Evolutionary conservation across 2,329 filamentous ascomycete species (phyloP).

Genomic region (Neofusicoccum kwambonambiense): DNA sequence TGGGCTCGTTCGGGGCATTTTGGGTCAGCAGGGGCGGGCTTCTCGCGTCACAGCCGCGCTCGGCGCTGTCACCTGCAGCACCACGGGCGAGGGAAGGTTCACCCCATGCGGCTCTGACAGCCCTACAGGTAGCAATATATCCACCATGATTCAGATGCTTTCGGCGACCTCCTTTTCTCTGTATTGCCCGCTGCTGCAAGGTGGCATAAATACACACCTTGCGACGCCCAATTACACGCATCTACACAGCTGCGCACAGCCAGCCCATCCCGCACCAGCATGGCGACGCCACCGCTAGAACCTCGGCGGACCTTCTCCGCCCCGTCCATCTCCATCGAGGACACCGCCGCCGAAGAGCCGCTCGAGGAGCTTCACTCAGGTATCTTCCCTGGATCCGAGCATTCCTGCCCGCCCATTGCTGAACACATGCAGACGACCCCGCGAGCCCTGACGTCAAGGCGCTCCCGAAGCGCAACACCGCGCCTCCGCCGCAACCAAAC

Average conservation of each 20-base stretch:
- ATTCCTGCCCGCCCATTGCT: neutral
- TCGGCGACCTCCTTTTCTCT: neutral
- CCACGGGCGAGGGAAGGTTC: neutral
- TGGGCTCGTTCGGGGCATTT: neutral
- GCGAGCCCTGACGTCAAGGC: conserved; percentile 24
- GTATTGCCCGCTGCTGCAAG: neutral
- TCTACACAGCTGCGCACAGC: too few species aligned
- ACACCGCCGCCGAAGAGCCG: conserved; percentile 26
- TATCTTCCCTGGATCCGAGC: neutral
- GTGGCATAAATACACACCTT: neutral
- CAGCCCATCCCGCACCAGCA: neutral
- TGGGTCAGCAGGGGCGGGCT: conserved; percentile 8
- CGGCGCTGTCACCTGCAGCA: conserved; percentile 11
- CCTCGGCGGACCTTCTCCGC: conserved; percentile 17
- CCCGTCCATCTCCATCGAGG: conserved; percentile 36
- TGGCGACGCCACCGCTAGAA: conserved; percentile 3
- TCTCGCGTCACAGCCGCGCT: conserved; percentile 11
- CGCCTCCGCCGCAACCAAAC: neutral
- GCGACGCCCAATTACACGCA: too few species aligned
- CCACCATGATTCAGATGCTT: neutral
- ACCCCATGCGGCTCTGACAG: conserved; percentile 3
- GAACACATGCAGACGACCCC: conserved; percentile 21
- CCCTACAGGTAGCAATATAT: conserved; percentile 12
- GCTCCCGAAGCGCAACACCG: conserved; percentile 20
- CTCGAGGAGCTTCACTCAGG: conserved; percentile 14